Conservation (phyloP, 176 grass and related monocot genomes). For the Ensete ventricosum region DNA sequence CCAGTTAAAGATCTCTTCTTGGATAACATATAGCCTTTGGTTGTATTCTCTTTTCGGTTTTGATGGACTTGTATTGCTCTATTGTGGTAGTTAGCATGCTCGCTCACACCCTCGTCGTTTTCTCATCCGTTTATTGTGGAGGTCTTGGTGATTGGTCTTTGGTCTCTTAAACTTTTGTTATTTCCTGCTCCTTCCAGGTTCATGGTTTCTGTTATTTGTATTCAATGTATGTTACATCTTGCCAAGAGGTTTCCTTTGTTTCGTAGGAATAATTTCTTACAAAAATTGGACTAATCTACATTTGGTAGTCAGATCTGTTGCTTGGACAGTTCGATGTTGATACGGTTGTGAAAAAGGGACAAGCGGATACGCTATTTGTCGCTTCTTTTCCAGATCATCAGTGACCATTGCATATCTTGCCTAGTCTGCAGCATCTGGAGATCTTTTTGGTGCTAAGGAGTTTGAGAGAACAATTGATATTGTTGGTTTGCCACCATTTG, state of each 20-base stretch:
- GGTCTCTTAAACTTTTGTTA: not conserved
- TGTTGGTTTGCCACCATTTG: not conserved
- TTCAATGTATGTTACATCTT: not conserved
- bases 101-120: not conserved
- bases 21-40: not conserved
- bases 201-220: not conserved
- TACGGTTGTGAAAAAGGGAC: not conserved
- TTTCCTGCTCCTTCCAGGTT: not conserved
- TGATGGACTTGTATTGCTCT: not conserved
- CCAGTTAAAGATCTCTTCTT: not conserved
- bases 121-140: not conserved
- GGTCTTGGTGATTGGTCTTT: constrained; percentile 11
- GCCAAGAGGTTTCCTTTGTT: not conserved
- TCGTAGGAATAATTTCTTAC: not conserved
- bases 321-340: not conserved
- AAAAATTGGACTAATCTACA: not conserved
- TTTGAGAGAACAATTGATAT: not conserved
- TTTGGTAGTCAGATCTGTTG: not conserved
- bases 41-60: not conserved
- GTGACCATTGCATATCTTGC: not conserved
- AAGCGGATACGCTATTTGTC: not conserved
- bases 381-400: not conserved
- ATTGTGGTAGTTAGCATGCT: not conserved
- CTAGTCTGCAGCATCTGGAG: not conserved
- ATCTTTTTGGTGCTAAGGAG: not conserved